A percentile compares a stretch with the other conserved stretches of the same genome.
phyloP scores from a whole-genome alignment of 179 eudicot species.

The Silene vulgaris region DNA sequence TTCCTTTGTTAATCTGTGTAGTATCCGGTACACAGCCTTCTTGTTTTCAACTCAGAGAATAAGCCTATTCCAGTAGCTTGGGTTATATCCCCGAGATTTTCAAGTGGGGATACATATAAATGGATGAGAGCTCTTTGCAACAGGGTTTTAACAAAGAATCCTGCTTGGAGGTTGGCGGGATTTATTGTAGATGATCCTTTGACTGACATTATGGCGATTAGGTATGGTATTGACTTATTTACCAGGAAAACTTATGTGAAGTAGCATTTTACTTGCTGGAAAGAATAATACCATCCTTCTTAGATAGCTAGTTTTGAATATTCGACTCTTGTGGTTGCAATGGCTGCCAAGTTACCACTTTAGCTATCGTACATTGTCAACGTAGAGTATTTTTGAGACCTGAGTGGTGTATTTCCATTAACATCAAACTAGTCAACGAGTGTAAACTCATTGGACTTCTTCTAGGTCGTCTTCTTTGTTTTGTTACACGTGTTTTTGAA shows the following conservation, averaged over 20 bases:
- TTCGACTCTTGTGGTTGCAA: neutral
- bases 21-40: constrained; percentile 82
- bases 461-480: neutral
- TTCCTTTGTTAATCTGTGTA: constrained; percentile 32
- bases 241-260: neutral
- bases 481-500: neutral
- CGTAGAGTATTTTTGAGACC: neutral
- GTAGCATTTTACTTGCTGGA: neutral
- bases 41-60: constrained; percentile 87
- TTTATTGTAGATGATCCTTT: constrained; percentile 84
- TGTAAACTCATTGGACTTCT: neutral
- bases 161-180: constrained; percentile 87
- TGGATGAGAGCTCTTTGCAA: constrained; percentile 96
- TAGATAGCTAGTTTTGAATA: neutral
- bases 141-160: constrained; percentile 66
- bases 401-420: neutral
- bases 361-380: neutral
- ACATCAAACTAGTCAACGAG: neutral
- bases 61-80: constrained; percentile 96
- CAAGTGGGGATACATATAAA: constrained; percentile 50
- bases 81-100: constrained; percentile 70
- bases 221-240: constrained; percentile 38
- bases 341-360: neutral
- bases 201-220: constrained; percentile 55
- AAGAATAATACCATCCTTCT: neutral